These are phyloP conservation scores for Xylaria grammica DNA, from an alignment of 495 filamentous ascomycete species.

Conservation along the genomic window DNA sequence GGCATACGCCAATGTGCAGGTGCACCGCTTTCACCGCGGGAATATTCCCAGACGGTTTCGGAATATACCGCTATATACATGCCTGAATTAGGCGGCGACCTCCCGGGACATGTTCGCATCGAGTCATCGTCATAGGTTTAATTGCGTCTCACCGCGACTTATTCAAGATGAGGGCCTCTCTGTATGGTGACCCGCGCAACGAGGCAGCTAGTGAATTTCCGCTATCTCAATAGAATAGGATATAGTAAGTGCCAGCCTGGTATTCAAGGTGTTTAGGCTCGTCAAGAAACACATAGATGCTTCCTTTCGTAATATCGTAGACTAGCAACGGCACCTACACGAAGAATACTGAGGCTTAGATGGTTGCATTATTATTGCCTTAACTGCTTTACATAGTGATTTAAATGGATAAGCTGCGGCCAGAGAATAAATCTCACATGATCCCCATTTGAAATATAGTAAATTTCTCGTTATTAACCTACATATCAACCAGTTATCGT, in stretches of 20 bases:
- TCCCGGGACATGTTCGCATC: neutral
- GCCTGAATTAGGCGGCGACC: neutral
- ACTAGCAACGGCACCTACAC: too few species aligned
- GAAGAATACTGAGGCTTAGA: too few species aligned
- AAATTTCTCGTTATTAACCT: neutral
- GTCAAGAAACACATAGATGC: too few species aligned
- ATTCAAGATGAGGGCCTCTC: neutral
- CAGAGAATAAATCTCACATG: too few species aligned
- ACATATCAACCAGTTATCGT: neutral
- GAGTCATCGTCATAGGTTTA: neutral
- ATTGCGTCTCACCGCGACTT: neutral
- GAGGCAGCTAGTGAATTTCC: neutral
- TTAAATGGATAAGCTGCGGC: too few species aligned
- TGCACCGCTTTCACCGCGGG: conserved; percentile 13
- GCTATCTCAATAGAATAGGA: too few species aligned
- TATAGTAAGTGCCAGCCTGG: too few species aligned
- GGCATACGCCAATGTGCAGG: neutral
- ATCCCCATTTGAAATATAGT: too few species aligned
- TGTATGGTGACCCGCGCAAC: neutral
- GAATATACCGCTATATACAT: conserved; percentile 11
- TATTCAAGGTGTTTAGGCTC: too few species aligned
- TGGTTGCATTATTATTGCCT: too few species aligned
- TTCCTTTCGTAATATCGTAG: too few species aligned
- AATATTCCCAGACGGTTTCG: conserved; percentile 19
- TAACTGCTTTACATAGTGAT: too few species aligned